Conservation (phyloP, 1,284 basidiomycete species). For the Ustilago crameri region DNA sequence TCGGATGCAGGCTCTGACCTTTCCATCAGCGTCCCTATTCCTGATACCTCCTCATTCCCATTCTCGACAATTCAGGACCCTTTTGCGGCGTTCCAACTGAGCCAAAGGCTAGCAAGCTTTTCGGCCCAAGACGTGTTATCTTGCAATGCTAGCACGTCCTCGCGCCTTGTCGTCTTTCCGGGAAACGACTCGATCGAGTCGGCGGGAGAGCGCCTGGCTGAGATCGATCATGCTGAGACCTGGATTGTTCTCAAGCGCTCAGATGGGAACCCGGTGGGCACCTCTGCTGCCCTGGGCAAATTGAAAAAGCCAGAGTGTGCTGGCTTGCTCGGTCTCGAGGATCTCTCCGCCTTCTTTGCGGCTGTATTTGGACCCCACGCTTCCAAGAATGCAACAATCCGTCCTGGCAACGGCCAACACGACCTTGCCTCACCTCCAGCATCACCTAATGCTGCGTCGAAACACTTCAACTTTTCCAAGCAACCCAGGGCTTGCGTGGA, state of each 20-base stretch:
- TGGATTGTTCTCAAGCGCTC: constrained; percentile 29
- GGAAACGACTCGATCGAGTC: constrained; percentile 29
- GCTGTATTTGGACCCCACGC: constrained; percentile 30
- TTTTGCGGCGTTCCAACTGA: constrained; percentile 18
- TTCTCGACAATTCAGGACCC: constrained; percentile 21
- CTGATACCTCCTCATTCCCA: background rate
- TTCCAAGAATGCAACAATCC: background rate
- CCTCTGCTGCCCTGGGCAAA: constrained; percentile 6
- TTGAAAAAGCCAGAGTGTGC: constrained; percentile 26
- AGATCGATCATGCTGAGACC: constrained; percentile 22
- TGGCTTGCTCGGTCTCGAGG: constrained; percentile 38
- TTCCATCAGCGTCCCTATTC: constrained; percentile 16
- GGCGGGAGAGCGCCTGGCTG: constrained; percentile 28
- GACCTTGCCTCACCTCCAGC: constrained; percentile 33
- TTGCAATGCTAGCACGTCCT: constrained; percentile 7
- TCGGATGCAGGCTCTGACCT: constrained; percentile 34
- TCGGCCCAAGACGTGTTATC: constrained; percentile 35
- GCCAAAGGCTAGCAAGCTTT: constrained; percentile 21
- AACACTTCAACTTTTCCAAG: background rate
- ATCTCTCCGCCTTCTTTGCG: constrained; percentile 39
- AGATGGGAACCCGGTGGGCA: background rate
- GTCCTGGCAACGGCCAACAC: background rate
- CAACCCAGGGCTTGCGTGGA: background rate
- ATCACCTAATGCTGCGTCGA: constrained; percentile 13
- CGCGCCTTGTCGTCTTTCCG: constrained; percentile 27